Base-by-base conservation (phyloP, 805 yeast genomes). In the Myxozyma sirexii region DNA sequence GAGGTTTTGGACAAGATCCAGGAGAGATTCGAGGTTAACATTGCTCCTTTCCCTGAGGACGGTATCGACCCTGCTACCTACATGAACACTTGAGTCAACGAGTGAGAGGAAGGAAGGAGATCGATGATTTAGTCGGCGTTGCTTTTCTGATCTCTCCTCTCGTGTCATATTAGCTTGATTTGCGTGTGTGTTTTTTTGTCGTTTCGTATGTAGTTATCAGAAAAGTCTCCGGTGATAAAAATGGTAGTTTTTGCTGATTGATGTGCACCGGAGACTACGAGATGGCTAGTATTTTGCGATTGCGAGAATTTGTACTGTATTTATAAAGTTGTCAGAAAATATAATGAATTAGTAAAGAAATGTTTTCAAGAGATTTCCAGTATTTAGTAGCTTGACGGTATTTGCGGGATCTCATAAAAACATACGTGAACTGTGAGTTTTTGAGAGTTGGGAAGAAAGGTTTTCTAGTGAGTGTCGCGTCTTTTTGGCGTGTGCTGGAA, bases 61-160 rank as follows among this genome's bases (percentile, higher is more conserved):
- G 97, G 98, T 77, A 90, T 93, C 71, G 99, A 94, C 76, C 92
- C 97, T 69, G 86, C 97, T 57, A 91, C 97, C 70, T 93, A 93
- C 80, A 92, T 94, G 96, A 93, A 93, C 85, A 88, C 96, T 69
- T 91, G 43, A 24, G 33, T 48, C 15, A n/a, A 17, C 35, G 35
- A 24, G n/a, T 24, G n/a, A 15, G 21, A n/a, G 7, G 29, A 12
- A 42, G 29, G 21, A 21, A 10, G 27, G 2, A 31, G 10, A 17
- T 46, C 27, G n/a, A n/a, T n/a, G n/a, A n/a, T n/a, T n/a, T n/a
- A n/a, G n/a, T n/a, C n/a, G n/a, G 50, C 37, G 39, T 17, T 19
- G 38, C 39, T 29, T 46, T 46, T 10, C 4, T n/a, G n/a, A n/a
- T n/a, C n/a, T n/a, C n/a, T n/a, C n/a, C n/a, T n/a, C n/a, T n/a